phyloP scores from a whole-genome alignment of 2,329 filamentous ascomycete species.

The Phyllosticta citriasiana region DNA sequence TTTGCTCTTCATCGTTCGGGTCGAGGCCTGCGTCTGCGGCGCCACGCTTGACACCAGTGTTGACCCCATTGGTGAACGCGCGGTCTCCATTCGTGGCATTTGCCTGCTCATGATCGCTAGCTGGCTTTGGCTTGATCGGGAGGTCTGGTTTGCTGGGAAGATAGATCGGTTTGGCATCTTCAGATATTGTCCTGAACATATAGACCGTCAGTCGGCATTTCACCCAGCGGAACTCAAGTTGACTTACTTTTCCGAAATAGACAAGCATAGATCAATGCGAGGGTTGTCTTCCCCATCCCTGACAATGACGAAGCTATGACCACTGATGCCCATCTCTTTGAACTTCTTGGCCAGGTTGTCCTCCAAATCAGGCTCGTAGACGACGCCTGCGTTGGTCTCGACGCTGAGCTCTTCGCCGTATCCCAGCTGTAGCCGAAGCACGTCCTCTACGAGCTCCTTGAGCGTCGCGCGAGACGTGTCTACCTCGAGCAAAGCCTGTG shows the following conservation, averaged over 20 bases:
- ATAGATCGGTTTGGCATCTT: conserved; percentile 47
- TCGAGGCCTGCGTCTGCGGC: conserved; percentile 33
- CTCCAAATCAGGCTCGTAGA: conserved; percentile 84
- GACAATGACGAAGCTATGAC: conserved; percentile 69
- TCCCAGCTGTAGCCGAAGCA: conserved; percentile 59
- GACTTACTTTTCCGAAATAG: conserved; percentile 52
- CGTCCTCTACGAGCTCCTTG: conserved; percentile 64
- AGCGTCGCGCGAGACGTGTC: conserved; percentile 66
- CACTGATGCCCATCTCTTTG: conserved; percentile 61
- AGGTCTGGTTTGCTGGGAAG: conserved; percentile 37
- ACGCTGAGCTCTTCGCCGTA: conserved; percentile 77
- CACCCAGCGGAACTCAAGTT: conserved; percentile 9
- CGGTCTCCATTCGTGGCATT: conserved; percentile 21
- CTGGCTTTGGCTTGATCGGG: conserved; percentile 35
- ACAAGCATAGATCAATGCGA: conserved; percentile 71
- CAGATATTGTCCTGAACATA: conserved; percentile 15
- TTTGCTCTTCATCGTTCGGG: conserved; percentile 22
- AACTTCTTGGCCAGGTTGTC: conserved; percentile 78
- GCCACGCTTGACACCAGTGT: conserved; percentile 36
- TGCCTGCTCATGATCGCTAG: conserved; percentile 6
- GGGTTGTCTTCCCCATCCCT: conserved; percentile 71
- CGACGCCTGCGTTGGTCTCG: conserved; percentile 61
- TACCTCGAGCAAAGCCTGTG: conserved; percentile 55
- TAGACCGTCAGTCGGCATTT: neutral
- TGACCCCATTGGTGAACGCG: conserved; percentile 20